Conservation (phyloP, 805 yeast species). For the Ogataea wickerhamii region DNA sequence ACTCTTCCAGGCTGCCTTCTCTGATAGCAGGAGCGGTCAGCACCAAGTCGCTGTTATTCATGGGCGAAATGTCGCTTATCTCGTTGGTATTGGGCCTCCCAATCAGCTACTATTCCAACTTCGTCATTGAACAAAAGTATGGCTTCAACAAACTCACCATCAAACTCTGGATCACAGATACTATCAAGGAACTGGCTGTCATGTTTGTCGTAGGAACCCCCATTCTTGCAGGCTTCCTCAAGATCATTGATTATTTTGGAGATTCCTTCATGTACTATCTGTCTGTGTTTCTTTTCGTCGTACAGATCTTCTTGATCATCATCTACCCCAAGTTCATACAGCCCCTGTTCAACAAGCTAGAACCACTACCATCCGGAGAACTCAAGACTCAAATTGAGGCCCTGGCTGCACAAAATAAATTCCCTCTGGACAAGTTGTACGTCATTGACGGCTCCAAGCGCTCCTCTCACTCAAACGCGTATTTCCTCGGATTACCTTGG, state of each 20-base stretch:
- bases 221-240: constrained; percentile 67
- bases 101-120: constrained; percentile 66
- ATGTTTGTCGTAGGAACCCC: constrained; percentile 65
- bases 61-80: constrained; percentile 46
- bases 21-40: constrained; percentile 48
- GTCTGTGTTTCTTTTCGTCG: constrained; percentile 63
- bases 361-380: constrained; percentile 88
- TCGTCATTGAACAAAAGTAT: constrained; percentile 85
- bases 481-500: constrained; percentile 95
- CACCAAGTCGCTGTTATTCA: constrained; percentile 68
- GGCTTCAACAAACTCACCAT: constrained; percentile 89
- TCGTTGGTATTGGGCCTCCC: constrained; percentile 63
- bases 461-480: constrained; percentile 95
- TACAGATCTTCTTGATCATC: constrained; percentile 72
- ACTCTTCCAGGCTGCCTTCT: constrained; percentile 25
- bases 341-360: constrained; percentile 88
- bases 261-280: constrained; percentile 78
- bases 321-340: constrained; percentile 81
- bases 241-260: constrained; percentile 77
- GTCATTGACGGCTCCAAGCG: constrained; percentile 97
- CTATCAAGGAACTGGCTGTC: constrained; percentile 56
- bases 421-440: constrained; percentile 82
- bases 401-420: constrained; percentile 68
- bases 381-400: constrained; percentile 76
- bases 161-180: constrained; percentile 69